phyloP scores from a whole-genome alignment of 2,329 filamentous ascomycete species.

The Pleomassaria siparia region DNA sequence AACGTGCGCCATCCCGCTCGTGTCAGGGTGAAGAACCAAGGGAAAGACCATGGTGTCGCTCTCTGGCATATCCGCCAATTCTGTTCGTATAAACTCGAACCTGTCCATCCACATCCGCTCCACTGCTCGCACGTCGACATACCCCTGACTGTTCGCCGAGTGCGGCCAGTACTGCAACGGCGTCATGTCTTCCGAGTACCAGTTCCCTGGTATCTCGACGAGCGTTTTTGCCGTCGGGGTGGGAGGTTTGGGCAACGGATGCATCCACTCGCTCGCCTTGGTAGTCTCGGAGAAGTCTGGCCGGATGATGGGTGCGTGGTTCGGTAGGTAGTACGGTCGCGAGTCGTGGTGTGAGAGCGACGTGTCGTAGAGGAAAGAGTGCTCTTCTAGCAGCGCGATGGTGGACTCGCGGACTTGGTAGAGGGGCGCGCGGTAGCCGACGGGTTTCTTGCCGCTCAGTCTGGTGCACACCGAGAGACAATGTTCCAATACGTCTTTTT shows the following conservation, averaged over 20 bases:
- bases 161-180: conserved; percentile 52
- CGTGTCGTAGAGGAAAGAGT: conserved; percentile 55
- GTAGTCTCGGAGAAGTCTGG: conserved; percentile 44
- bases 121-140: conserved; percentile 58
- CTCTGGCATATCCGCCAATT: conserved; percentile 40
- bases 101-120: conserved; percentile 64
- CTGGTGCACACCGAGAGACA: conserved; percentile 50
- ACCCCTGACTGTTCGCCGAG: conserved; percentile 57
- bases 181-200: conserved; percentile 57
- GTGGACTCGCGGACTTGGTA: conserved; percentile 55
- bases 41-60: conserved; percentile 50
- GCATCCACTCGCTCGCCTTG: conserved; percentile 50
- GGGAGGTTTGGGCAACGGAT: conserved; percentile 35
- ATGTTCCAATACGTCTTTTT: conserved; percentile 52
- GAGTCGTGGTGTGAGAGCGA: conserved; percentile 55
- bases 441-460: conserved; percentile 49
- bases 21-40: conserved; percentile 60
- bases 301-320: conserved; percentile 43
- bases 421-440: conserved; percentile 55
- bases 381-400: conserved; percentile 50
- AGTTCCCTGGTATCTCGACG: conserved; percentile 54
- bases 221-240: conserved; percentile 32
- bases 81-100: conserved; percentile 55
- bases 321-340: conserved; percentile 52
- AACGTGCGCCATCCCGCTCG: conserved; percentile 62